Percentiles rank a stretch among this genome's conserved stretches.
phyloP scores from a whole-genome alignment of 2,329 filamentous ascomycete genomes.

The Cladosporium sp. region DNA sequence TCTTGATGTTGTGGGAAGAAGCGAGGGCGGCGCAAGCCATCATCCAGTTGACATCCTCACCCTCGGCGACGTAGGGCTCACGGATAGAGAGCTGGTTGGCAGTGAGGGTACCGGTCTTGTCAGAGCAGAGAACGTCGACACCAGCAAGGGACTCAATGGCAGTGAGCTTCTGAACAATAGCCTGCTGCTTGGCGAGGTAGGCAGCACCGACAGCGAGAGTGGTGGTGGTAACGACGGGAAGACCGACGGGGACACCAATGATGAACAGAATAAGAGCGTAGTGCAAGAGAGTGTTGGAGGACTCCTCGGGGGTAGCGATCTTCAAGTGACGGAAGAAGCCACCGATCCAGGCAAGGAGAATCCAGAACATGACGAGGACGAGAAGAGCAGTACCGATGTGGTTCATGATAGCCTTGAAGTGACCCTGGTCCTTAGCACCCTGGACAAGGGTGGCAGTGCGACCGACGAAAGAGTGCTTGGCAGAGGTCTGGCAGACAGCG shows the following conservation, averaged over 20 bases:
- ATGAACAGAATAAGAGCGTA: constrained; percentile 69
- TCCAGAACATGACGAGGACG: constrained; percentile 73
- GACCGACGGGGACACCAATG: constrained; percentile 74
- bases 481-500: constrained; percentile 62
- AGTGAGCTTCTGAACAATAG: constrained; percentile 75
- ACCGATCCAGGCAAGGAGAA: constrained; percentile 70
- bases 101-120: constrained; percentile 76
- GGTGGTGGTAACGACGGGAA: constrained; percentile 73
- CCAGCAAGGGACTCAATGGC: constrained; percentile 72
- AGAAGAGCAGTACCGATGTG: constrained; percentile 70
- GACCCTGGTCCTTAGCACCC: constrained; percentile 70
- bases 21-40: constrained; percentile 75
- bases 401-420: constrained; percentile 83
- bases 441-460: constrained; percentile 70
- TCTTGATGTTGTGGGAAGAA: constrained; percentile 74
- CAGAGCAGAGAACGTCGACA: constrained; percentile 75
- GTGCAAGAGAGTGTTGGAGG: constrained; percentile 61
- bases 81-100: constrained; percentile 72
- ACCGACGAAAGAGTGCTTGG: constrained; percentile 71
- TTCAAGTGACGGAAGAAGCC: constrained; percentile 70
- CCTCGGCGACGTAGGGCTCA: constrained; percentile 72
- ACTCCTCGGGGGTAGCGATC: constrained; percentile 56
- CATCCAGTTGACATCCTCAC: constrained; percentile 78
- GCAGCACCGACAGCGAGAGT: constrained; percentile 73
- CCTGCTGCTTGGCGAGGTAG: constrained; percentile 72